Base-by-base conservation (phyloP, 2,329 filamentous ascomycete genomes). In the Sporothrix schenckii region DNA sequence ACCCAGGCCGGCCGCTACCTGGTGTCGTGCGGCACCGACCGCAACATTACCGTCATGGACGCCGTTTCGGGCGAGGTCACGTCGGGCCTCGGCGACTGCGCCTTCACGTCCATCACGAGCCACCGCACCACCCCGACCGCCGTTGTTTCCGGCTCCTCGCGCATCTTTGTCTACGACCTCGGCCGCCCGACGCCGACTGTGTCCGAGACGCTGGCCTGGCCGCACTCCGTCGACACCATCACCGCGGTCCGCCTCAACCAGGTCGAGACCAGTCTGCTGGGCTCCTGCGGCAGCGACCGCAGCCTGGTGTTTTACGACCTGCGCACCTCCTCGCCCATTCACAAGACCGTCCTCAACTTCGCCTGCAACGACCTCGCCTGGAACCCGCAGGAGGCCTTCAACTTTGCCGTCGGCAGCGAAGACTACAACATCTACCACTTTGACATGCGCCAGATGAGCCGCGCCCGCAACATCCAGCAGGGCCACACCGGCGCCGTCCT, bases 341-440 rank as follows among this genome's bases (percentile, higher is more conserved):
- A 91, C 73, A 94, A 94, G 77, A 90, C 92, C 0, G 86, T 93
- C 14, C 87, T 98, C 74, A 92, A 88, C 68, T 91, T 99, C 75
- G 89, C 93, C 50, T 91, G 88, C 71, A 97, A 97, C 81, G 87
- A 89, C 65, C 86, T 97, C 68, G 86, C 91, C 56, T 99, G 94
- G 93, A 97, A 97, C 75, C 95, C 95, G 0, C 95, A 97, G 90
- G 78, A 79, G 65, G 78, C 78, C 14, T 78, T 80, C 75, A 79
- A 98, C 81, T 90, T 98, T 77, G 94, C 93, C 19, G 89, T 94
- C 41, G 95, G 92, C 14, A 96, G 92, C 75, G 95, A 99, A 83
- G 95, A 98, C 77, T 94, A 97, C 82, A 96, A 97, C 79, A 86
- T 91, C 73, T 79, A 96, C 96, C 80, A 86, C 90, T 99, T 99